Base-by-base conservation (phyloP, 2,329 filamentous ascomycete species). In the Fusarium albosuccineum region DNA sequence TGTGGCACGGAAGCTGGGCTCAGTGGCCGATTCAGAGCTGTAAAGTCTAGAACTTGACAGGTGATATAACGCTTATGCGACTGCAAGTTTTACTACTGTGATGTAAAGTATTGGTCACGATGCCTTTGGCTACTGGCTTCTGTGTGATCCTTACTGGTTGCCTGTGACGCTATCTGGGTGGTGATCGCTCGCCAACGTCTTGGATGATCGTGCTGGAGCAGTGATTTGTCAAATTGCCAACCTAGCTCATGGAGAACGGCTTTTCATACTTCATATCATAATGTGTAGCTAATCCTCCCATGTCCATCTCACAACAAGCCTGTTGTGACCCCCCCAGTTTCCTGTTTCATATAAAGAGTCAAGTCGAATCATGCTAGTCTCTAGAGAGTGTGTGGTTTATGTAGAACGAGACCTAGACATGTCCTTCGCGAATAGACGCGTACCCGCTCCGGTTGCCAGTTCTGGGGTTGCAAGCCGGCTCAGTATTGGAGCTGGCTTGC, bases 211-310 rank as follows among this genome's bases (percentile, higher is more conserved):
- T 9, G 4, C 33, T 27, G 10, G 27, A 68, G 41, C 40, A 40
- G 44, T 27, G 45, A 50, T 45, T 66, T 40, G 34, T 51, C 57
- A 63, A 46, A 63, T 68, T 56, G 36, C 39, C 61, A 60, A 46
- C 65, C 55, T 50, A 29, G n/a, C 9, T 40, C 50, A 40, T 40
- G 6, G 46, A 30, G 16, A 14, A 10, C 10, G 13, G 17, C 41
- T 60, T 30, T 50, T 37, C 61, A 39, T 66, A 57, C 52, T 33
- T 51, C 39, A 49, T 29, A 34, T 22, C 29, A 40, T 52, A 41
- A 40, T 52, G 39, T 54, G 37, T 45, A 46, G 27, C 17, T 26
- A 13, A 61, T 50, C 40, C 48, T 34, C 22, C 33, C 34, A 33
- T 22, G 22, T 45, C 11, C 30, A 36, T 36, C 16, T 49, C 33